Percentiles rank a stretch among this genome's conserved stretches.
Evolutionary conservation across 2,329 filamentous ascomycete species (phyloP).

Genomic region (Arthrobotrys sphaeroides): DNA sequence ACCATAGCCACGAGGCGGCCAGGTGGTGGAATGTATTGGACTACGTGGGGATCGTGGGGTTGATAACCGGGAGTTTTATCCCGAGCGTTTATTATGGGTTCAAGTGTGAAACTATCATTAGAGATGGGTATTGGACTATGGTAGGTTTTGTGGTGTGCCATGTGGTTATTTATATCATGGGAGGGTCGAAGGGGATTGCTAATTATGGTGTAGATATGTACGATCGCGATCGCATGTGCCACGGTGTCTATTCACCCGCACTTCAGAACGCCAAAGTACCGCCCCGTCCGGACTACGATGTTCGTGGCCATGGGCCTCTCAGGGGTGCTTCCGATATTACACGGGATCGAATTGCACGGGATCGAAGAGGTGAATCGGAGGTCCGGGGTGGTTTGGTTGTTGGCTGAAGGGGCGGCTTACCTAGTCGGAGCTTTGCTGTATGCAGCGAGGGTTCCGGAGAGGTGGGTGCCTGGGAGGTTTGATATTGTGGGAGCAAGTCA

Average conservation of each 20-base stretch:
- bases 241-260: slow-evolving; percentile 79
- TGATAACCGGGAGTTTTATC: slow-evolving; percentile 92
- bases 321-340: slow-evolving; percentile 81
- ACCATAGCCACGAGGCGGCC: slow-evolving; percentile 81
- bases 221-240: slow-evolving; percentile 79
- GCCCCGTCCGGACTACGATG: slow-evolving; percentile 86
- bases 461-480: slow-evolving; percentile 77
- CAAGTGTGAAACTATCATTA: slow-evolving; percentile 73
- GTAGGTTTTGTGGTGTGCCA: slow-evolving; percentile 65
- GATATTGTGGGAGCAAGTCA: slow-evolving; percentile 95
- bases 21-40: slow-evolving; percentile 91
- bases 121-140: slow-evolving; percentile 77
- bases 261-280: slow-evolving; percentile 84
- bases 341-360: slow-evolving; percentile 76
- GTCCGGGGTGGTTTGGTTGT: slow-evolving; percentile 82
- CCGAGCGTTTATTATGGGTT: slow-evolving; percentile 89
- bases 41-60: slow-evolving; percentile 88
- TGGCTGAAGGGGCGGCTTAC: slow-evolving; percentile 83
- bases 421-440: slow-evolving; percentile 87
- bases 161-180: not conserved
- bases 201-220: slow-evolving; percentile 71
- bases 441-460: slow-evolving; percentile 85
- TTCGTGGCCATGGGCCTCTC: slow-evolving; percentile 88
- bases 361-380: slow-evolving; percentile 72
- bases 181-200: not conserved